Evolutionary conservation across 192 early-diverging fungal species (phyloP).

Genomic region (Entophlyctis helioformis): DNA sequence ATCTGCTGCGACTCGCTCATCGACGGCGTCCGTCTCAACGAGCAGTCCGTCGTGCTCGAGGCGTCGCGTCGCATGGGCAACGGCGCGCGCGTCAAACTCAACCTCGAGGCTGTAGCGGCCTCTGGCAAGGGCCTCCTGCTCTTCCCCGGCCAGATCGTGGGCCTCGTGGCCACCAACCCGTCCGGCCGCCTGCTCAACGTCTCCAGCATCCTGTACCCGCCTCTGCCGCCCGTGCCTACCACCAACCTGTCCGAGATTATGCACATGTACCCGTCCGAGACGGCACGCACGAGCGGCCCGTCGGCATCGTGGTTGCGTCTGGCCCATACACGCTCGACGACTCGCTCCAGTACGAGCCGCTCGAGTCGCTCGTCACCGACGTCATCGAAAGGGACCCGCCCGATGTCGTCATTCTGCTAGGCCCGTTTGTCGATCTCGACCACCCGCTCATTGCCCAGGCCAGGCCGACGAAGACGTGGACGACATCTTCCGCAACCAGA

Average conservation of each 20-base stretch:
- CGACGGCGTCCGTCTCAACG: slow-evolving; percentile 46
- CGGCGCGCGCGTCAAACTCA: slow-evolving; percentile 56
- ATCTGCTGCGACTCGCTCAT: slow-evolving; percentile 59
- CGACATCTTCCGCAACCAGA: slow-evolving; percentile 38
- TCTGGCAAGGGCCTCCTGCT: slow-evolving; percentile 40
- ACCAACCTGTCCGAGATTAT: slow-evolving; percentile 24
- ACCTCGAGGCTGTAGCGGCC: slow-evolving; percentile 38
- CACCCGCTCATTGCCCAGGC: slow-evolving; percentile 17
- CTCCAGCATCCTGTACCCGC: slow-evolving; percentile 16
- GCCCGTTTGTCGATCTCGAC: slow-evolving; percentile 37
- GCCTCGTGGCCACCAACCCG: slow-evolving; percentile 51
- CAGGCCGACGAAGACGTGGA: slow-evolving; percentile 10
- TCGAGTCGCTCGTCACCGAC: slow-evolving; percentile 57
- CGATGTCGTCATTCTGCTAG: slow-evolving; percentile 64
- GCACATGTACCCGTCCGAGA: slow-evolving; percentile 26
- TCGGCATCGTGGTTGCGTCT: slow-evolving; percentile 58
- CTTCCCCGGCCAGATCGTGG: slow-evolving; percentile 86
- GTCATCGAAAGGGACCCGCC: slow-evolving; percentile 50
- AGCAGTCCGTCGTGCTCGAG: slow-evolving; percentile 65
- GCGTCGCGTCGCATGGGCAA: slow-evolving; percentile 64
- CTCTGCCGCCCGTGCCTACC: slow-evolving; percentile 38
- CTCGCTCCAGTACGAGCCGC: slow-evolving; percentile 68
- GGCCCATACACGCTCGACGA: slow-evolving; percentile 82
- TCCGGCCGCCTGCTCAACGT: slow-evolving; percentile 15
- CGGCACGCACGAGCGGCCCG: slow-evolving; percentile 6